Conservation (phyloP, 345 rosid species). For the Sisymbrium altissimum region DNA sequence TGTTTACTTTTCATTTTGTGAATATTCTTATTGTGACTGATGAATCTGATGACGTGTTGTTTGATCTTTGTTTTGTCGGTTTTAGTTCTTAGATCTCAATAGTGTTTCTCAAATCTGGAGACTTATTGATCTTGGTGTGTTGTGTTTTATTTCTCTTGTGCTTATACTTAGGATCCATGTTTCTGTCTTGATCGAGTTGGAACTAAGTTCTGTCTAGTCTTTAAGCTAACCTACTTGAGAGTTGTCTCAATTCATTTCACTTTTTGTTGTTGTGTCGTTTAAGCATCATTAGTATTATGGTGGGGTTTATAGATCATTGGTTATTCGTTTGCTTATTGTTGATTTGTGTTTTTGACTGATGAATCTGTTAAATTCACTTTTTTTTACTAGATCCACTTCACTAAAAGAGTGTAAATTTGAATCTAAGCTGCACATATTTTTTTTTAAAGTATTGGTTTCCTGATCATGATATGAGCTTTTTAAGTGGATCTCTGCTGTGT, state of each 20-base stretch:
- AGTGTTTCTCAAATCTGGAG: background rate
- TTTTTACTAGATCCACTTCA: constrained; percentile 10
- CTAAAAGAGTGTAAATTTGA: background rate
- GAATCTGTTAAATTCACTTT: background rate
- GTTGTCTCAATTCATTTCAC: background rate
- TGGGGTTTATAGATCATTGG: background rate
- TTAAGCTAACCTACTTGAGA: background rate
- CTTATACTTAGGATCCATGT: background rate
- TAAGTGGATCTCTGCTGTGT: constrained; percentile 8
- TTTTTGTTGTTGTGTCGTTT: background rate
- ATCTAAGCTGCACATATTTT: background rate
- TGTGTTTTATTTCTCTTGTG: background rate
- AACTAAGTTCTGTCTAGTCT: too few relatives aligned
- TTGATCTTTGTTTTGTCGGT: constrained; percentile 4
- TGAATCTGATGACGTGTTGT: constrained; percentile 1
- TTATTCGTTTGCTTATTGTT: background rate
- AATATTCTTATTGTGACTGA: constrained; percentile 2
- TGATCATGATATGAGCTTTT: background rate
- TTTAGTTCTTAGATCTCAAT: constrained; percentile 14
- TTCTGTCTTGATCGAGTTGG: background rate
- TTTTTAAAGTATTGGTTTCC: background rate
- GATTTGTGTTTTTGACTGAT: constrained; percentile 7
- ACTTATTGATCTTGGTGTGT: background rate
- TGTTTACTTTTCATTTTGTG: background rate
- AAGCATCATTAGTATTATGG: background rate